phyloP scores from a whole-genome alignment of 352 stramenopile species.

The Thraustochytrium aureum region DNA sequence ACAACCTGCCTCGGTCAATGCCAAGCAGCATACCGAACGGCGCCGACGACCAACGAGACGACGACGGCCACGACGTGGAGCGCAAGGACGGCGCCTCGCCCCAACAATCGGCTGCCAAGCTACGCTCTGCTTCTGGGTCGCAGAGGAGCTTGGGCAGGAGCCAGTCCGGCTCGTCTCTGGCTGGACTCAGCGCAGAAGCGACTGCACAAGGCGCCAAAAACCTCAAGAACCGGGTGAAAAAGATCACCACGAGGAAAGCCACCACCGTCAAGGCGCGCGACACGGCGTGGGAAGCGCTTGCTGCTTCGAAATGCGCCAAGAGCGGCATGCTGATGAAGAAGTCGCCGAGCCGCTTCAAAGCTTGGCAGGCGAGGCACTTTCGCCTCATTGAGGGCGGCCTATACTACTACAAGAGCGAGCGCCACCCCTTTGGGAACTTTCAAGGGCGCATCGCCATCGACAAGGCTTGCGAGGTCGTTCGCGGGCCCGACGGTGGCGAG shows the following conservation, averaged over 20 bases:
- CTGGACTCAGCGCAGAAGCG: background rate
- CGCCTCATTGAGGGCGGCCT: constrained; percentile 40
- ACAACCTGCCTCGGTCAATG: too few relatives aligned
- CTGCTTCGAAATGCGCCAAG: constrained; percentile 17
- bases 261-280: constrained; percentile 28
- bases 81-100: background rate
- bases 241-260: background rate
- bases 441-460: constrained; percentile 30
- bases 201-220: background rate
- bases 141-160: too few relatives aligned
- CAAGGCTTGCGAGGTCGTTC: background rate
- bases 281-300: constrained; percentile 31
- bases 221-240: background rate
- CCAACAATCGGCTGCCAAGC: background rate
- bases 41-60: too few relatives aligned
- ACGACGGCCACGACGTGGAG: background rate
- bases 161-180: background rate
- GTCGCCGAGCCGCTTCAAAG: constrained; percentile 52
- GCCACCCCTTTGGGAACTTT: constrained; percentile 32
- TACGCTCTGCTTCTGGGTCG: too few relatives aligned
- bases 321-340: constrained; percentile 28
- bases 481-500: background rate
- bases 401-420: constrained; percentile 54
- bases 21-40: too few relatives aligned
- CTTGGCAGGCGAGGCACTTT: constrained; percentile 37